Evolutionary conservation across 805 yeast genomes (phyloP).

Genomic region (Kuraishia capsulata): DNA sequence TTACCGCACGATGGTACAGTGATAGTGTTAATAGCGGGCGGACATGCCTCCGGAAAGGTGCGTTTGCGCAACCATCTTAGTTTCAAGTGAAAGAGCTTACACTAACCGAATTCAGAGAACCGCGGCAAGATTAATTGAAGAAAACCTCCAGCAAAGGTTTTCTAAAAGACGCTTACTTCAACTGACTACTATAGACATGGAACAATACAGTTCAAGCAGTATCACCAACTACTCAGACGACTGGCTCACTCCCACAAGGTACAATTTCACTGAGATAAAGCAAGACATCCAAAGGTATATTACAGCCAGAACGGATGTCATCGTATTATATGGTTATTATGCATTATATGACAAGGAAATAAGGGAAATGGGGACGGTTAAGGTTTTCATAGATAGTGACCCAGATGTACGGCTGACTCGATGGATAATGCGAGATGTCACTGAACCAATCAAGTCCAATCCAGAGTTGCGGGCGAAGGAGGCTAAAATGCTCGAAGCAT

Average conservation of each 20-base stretch:
- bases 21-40: constrained; percentile 21
- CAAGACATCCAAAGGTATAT: constrained; percentile 6
- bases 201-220: constrained; percentile 6
- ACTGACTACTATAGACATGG: constrained; percentile 15
- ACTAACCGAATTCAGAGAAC: constrained; percentile 15
- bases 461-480: constrained; percentile 4
- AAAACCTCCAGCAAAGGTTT: constrained; percentile 9
- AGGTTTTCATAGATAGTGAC: constrained; percentile 75
- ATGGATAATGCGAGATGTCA: constrained; percentile 43
- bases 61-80: too few relatives aligned
- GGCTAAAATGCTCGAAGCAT: constrained; percentile 17
- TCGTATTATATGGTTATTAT: constrained; percentile 68
- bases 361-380: constrained; percentile 47
- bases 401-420: constrained; percentile 79
- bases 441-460: constrained; percentile 2
- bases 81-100: too few relatives aligned
- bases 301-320: constrained; percentile 16
- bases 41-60: constrained; percentile 24
- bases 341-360: constrained; percentile 60
- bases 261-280: constrained; percentile 23
- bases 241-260: constrained; percentile 31
- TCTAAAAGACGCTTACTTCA: constrained; percentile 6
- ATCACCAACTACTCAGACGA: constrained; percentile 6
- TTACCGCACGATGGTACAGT: too few relatives aligned
- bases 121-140: constrained; percentile 12